Evolutionary conservation across 345 rosid genomes (phyloP), one percentile per base, ranked within the genome.

Genomic region (Syzygium grande): DNA sequence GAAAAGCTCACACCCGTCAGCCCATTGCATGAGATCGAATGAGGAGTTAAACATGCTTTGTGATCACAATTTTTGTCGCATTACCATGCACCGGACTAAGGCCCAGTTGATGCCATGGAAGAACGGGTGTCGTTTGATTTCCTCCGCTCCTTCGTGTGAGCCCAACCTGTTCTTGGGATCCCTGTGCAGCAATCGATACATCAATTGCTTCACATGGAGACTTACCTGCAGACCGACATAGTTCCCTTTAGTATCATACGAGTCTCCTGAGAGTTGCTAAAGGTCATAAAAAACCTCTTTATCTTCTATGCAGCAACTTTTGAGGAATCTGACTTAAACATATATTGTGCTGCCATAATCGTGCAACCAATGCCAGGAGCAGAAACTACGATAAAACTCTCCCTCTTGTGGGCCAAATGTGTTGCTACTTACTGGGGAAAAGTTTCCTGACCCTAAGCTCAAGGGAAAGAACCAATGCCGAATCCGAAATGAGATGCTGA

Each of bases 91-190:
- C 46, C 99, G 99, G 85, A 97, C 93, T 19, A 97, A 89, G 88
- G 99, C 98, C 99, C 99, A 97, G 63, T 95, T 95, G 89, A 94
- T 79, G 49, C 96, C 97, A 52, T 91, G 95, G 92, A 96, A 97
- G 92, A 94, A 96, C 15, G 96, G 91, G 89, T 97, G 99, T n/a
- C 91, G 86, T 92, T 97, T 97, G 52, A 97, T 89, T 86, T 95
- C 99, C 11, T 92, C 95, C n/a, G 96, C 95, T 87, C 99, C 99
- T 94, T 95, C 98, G 5, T 86, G 92, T 27, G 98, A 94, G 15
- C 97, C 99, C 91, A 96, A 87, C 90, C 99, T 95, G 88, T 79
- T 91, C 89, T 94, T 95, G n/a, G 98, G 98, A 90, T 97, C 98
- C 91, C 95, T 92, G 87, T 95, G 97, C 91, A 97, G 88, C 88